These are phyloP conservation scores for Monilinia vaccinii-corymbosi DNA, from an alignment of 2,329 filamentous ascomycete genomes.

Conservation along the genomic window DNA sequence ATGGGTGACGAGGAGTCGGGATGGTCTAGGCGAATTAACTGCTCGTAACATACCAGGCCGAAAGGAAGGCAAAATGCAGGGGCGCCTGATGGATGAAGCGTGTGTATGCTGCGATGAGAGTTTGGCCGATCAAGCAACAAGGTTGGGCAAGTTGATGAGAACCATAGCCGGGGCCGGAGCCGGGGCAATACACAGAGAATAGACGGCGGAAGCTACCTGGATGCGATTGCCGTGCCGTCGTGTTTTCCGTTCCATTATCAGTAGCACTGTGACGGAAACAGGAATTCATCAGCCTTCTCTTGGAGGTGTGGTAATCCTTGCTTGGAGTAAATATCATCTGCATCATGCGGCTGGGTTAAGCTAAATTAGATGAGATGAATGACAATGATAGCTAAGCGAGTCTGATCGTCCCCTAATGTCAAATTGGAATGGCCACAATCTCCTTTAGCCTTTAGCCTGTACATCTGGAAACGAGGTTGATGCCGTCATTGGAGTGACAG, in stretches of 20 bases:
- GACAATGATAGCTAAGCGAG: no score
- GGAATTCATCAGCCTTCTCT: constrained; percentile 3
- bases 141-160: background rate
- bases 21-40: background rate
- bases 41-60: background rate
- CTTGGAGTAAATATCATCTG: no score
- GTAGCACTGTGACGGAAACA: background rate
- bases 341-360: no score
- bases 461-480: background rate
- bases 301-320: background rate
- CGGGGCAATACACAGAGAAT: no score
- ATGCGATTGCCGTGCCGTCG: background rate
- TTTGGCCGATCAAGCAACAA: background rate
- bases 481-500: background rate
- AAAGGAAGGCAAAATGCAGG: background rate
- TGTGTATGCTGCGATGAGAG: background rate
- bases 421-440: background rate
- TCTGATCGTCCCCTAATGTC: background rate
- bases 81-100: background rate
- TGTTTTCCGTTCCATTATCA: background rate
- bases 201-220: background rate
- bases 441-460: no score
- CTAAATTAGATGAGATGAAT: no score
- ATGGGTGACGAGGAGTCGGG: background rate
- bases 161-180: no score